Percentiles rank a stretch among this genome's conserved stretches.
Conservation (phyloP, 768 basidiomycete species). For the Daedaleopsis sinensis region DNA sequence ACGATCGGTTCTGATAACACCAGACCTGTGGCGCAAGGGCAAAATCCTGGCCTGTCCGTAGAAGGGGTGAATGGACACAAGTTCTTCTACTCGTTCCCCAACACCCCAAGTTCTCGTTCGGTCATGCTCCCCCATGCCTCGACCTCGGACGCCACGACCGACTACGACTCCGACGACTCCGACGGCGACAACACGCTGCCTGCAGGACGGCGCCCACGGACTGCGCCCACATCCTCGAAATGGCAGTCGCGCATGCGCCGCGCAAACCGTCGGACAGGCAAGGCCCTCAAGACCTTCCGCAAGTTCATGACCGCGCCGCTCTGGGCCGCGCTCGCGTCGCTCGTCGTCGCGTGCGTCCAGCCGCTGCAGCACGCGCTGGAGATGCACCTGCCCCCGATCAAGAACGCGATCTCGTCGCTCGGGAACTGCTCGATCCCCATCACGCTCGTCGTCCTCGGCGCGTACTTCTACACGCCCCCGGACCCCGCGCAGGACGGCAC, state of each 20-base stretch:
- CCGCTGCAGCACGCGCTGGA: conserved; percentile 77
- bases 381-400: conserved; percentile 63
- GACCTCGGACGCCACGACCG: conserved; percentile 19
- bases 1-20: conserved; percentile 17
- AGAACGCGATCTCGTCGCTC: conserved; percentile 64
- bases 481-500: conserved; percentile 19
- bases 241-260: conserved; percentile 33
- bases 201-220: conserved; percentile 11
- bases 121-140: conserved; percentile 12
- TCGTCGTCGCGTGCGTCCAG: conserved; percentile 75
- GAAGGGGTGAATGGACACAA: conserved; percentile 23
- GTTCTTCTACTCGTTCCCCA: conserved; percentile 71
- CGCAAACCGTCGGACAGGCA: conserved; percentile 28
- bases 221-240: conserved; percentile 25
- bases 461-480: conserved; percentile 74
- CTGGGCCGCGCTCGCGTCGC: conserved; percentile 74
- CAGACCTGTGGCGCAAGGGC: conserved; percentile 4
- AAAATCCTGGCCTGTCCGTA: conserved; percentile 21
- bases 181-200: conserved; percentile 25
- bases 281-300: conserved; percentile 47
- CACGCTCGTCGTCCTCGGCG: conserved; percentile 90
- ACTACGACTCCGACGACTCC: conserved; percentile 26
- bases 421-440: conserved; percentile 86
- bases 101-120: conserved; percentile 41
- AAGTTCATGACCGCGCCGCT: conserved; percentile 90